A percentile compares a stretch with the other conserved stretches of the same genome.
Evolutionary conservation across 352 stramenopile genomes (phyloP).

Genomic region (Phytophthora nicotianae): DNA sequence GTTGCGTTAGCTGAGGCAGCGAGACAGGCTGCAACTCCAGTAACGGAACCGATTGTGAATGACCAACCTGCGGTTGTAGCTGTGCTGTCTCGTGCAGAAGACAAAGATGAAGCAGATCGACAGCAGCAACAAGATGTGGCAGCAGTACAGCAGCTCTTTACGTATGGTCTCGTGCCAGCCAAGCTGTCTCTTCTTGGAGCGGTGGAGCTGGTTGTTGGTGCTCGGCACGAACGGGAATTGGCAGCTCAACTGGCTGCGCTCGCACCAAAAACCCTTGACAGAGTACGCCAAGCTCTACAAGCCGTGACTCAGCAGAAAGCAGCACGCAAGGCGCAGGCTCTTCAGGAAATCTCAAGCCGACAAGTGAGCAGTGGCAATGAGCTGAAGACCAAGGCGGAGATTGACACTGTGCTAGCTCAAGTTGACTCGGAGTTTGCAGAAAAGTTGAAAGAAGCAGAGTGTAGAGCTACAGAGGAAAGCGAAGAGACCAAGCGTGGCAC

Average conservation of each 20-base stretch:
- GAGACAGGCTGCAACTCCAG: constrained; percentile 4
- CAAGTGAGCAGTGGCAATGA: background rate
- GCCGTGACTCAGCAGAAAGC: constrained; percentile 60
- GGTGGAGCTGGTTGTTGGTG: constrained; percentile 60
- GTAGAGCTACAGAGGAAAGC: constrained; percentile 25
- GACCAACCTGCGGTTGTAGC: background rate
- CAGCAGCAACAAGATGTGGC: constrained; percentile 56
- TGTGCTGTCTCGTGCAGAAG: constrained; percentile 19
- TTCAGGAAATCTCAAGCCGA: constrained; percentile 24
- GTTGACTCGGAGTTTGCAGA: constrained; percentile 54
- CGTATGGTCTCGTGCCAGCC: constrained; percentile 45
- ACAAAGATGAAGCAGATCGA: constrained; percentile 14
- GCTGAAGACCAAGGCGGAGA: constrained; percentile 13
- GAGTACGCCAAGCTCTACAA: constrained; percentile 38
- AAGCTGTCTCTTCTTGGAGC: constrained; percentile 60
- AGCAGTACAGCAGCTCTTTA: constrained; percentile 68
- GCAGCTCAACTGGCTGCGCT: constrained; percentile 36
- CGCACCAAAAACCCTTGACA: constrained; percentile 29
- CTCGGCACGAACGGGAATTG: constrained; percentile 60
- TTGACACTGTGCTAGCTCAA: constrained; percentile 25
- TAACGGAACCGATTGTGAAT: constrained; percentile 7
- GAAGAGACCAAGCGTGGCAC: constrained; percentile 35
- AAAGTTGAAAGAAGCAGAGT: constrained; percentile 44
- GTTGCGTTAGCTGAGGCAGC: constrained; percentile 31
- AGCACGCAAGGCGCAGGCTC: constrained; percentile 39